Evolutionary conservation across 495 filamentous ascomycete species (phyloP).

Genomic region (Hamigera avellanea): DNA sequence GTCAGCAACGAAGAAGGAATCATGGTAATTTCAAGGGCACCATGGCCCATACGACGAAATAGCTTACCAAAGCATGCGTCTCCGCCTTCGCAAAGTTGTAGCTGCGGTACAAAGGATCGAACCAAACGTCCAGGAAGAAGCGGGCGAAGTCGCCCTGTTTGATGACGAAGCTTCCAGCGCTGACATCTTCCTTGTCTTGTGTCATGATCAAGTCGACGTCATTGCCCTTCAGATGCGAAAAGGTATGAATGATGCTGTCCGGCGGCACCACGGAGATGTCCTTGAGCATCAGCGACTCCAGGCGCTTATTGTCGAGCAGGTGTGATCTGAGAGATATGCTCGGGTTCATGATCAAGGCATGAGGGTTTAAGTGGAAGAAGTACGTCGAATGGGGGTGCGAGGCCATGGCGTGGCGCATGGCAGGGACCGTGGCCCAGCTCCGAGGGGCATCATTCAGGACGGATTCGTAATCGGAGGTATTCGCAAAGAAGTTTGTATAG

Average conservation of each 20-base stretch:
- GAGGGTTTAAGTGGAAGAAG: constrained; percentile 75
- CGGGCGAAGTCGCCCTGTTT: constrained; percentile 78
- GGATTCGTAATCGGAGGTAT: constrained; percentile 54
- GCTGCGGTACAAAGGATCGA: constrained; percentile 79
- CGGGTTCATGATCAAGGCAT: constrained; percentile 87
- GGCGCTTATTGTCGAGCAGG: constrained; percentile 49
- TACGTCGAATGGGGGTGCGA: constrained; percentile 59
- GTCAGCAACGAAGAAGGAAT: constrained; percentile 2
- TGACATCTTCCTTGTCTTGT: constrained; percentile 75
- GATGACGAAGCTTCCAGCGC: constrained; percentile 66
- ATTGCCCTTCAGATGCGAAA: constrained; percentile 61
- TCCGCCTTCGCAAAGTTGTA: constrained; percentile 97
- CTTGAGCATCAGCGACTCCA: constrained; percentile 74
- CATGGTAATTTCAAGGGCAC: too few species aligned
- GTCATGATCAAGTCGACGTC: constrained; percentile 75
- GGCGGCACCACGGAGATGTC: constrained; percentile 84
- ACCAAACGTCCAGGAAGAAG: constrained; percentile 94
- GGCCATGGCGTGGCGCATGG: constrained; percentile 83
- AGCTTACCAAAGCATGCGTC: constrained; percentile 78
- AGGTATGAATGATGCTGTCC: constrained; percentile 94
- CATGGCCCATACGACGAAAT: too few species aligned
- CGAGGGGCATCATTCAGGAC: constrained; percentile 48
- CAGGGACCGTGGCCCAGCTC: constrained; percentile 72
- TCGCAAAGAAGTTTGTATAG: constrained; percentile 77
- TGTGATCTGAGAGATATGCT: constrained; percentile 54